These are phyloP conservation scores for Botrytis tulipae DNA, from an alignment of 2,329 filamentous ascomycete species.

Conservation along the genomic window DNA sequence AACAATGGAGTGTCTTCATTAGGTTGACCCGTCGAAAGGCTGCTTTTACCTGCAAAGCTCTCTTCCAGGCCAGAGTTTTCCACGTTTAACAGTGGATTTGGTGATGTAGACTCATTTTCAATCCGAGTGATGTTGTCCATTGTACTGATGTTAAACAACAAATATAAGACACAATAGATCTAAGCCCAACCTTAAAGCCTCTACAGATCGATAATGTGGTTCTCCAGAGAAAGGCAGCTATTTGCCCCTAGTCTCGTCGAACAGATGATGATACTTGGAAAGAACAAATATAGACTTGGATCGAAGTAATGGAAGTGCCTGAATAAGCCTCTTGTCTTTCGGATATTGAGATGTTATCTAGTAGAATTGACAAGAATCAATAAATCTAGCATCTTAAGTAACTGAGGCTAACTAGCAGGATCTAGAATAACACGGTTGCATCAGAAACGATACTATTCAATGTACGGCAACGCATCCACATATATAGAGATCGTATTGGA, in stretches of 20 bases:
- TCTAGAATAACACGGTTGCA: neutral
- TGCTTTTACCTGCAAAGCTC: neutral
- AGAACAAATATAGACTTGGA: neutral
- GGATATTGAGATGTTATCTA: neutral
- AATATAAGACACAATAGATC: neutral
- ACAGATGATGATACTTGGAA: neutral
- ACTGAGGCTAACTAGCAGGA: too few relatives aligned
- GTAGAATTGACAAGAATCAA: neutral
- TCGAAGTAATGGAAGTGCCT: neutral
- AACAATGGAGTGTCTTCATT: rapidly evolving
- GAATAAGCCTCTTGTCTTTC: neutral
- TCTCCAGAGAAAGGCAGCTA: neutral
- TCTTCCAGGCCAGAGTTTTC: neutral
- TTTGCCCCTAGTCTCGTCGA: neutral
- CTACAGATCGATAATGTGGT: neutral
- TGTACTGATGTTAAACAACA: neutral
- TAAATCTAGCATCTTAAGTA: neutral
- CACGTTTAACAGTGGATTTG: neutral
- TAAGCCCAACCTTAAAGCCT: neutral
- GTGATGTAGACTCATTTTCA: neutral
- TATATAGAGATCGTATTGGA: neutral
- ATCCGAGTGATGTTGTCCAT: neutral
- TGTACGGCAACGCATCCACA: neutral
- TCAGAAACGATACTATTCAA: neutral
- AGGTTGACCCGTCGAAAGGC: neutral